Evolutionary conservation across 441 rosid genomes (phyloP).

Genomic region (Mallotus repandus): DNA sequence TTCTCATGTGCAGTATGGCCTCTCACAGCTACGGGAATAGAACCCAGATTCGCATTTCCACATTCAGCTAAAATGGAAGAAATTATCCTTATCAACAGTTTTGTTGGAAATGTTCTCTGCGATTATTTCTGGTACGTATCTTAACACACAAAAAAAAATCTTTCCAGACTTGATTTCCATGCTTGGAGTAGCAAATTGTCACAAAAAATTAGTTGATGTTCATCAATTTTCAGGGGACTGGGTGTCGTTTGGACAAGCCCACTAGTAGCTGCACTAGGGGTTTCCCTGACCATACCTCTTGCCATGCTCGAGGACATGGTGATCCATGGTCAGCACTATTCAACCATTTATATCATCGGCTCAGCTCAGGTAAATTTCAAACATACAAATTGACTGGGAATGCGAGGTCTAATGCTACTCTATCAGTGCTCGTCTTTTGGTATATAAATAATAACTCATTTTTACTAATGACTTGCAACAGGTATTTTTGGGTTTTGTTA

Average conservation of each 20-base stretch:
- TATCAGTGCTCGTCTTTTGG: too few relatives aligned
- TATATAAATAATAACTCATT: too few relatives aligned
- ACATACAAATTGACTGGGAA: too few relatives aligned
- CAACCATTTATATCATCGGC: conserved; percentile 54
- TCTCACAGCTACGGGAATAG: conserved; percentile 38
- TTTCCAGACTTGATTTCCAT: not conserved
- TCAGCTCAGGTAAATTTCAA: conserved; percentile 51
- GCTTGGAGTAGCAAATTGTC: not conserved
- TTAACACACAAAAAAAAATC: not conserved
- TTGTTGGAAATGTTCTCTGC: conserved; percentile 38
- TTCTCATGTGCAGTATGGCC: conserved; percentile 38
- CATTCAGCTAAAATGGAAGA: conserved; percentile 29
- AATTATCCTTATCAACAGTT: conserved; percentile 35
- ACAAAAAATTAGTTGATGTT: too few relatives aligned
- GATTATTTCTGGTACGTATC: conserved; percentile 43
- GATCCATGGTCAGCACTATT: conserved; percentile 67
- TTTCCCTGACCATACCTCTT: conserved; percentile 72
- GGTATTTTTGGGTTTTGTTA: conserved; percentile 85
- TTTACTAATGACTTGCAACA: conserved; percentile 25
- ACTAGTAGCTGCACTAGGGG: conserved; percentile 61
- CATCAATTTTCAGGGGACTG: conserved; percentile 41
- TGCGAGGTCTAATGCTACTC: too few relatives aligned
- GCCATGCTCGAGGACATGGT: conserved; percentile 74
- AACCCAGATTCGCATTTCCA: conserved; percentile 44
- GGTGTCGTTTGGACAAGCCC: conserved; percentile 76